These are phyloP conservation scores for Cordyceps militaris DNA, from an alignment of 2,329 filamentous ascomycete species.

Conservation along the genomic window DNA sequence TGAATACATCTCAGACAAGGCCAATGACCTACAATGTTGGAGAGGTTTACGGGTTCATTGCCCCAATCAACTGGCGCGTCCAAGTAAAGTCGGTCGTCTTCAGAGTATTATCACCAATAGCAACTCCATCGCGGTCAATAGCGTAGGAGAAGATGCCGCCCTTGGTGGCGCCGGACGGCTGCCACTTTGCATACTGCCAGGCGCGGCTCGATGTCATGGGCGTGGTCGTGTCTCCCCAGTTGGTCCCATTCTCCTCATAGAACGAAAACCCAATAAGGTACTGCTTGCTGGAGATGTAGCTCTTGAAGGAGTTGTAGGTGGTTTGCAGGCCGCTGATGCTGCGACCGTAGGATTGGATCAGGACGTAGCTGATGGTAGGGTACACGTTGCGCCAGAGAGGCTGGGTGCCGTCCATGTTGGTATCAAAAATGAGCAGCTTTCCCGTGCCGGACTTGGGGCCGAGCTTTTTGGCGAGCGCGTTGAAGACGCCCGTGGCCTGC, in stretches of 20 bases:
- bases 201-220: conserved; percentile 9
- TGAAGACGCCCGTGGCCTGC: conserved; percentile 9
- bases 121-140: conserved; percentile 12
- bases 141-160: conserved; percentile 14
- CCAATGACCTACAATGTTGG: too few relatives aligned
- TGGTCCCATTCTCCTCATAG: conserved; percentile 7
- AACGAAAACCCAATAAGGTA: conserved; percentile 12
- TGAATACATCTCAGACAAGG: too few relatives aligned
- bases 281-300: conserved; percentile 7
- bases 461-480: conserved; percentile 8
- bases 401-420: conserved; percentile 7
- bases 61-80: conserved; percentile 1
- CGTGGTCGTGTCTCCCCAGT: conserved; percentile 7
- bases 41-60: conserved; percentile 14
- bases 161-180: conserved; percentile 7
- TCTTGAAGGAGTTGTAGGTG: conserved; percentile 5
- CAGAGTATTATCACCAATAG: neutral
- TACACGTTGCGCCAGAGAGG: conserved; percentile 9
- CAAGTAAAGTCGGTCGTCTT: conserved; percentile 6
- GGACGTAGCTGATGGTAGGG: conserved; percentile 5
- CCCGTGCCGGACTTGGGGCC: conserved; percentile 11
- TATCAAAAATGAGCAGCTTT: conserved; percentile 11
- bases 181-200: conserved; percentile 10
- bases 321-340: conserved; percentile 1
- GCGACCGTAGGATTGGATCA: conserved; percentile 12